A percentile compares a stretch with the other conserved stretches of the same genome.
Evolutionary conservation across 106 monocot genomes (phyloP).

Genomic region (Alisma plantagoaquatica): DNA sequence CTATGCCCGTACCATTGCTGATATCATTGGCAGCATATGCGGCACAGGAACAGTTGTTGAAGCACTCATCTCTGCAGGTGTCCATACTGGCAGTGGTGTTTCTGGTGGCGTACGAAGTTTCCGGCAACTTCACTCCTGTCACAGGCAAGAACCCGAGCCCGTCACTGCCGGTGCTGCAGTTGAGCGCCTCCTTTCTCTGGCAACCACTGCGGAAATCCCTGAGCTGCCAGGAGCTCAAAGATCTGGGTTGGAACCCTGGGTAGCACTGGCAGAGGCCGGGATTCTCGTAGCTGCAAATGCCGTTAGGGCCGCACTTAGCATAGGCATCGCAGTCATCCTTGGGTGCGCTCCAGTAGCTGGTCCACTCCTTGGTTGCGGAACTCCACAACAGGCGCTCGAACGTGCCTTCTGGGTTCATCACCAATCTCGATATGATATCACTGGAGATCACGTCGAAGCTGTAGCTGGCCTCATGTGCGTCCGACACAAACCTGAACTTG

Average conservation of each 20-base stretch:
- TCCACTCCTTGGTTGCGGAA: not conserved
- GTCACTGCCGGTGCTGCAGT: not conserved
- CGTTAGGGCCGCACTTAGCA: constrained; percentile 11
- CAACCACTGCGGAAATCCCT: constrained; percentile 11
- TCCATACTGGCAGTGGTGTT: not conserved
- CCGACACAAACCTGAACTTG: not conserved
- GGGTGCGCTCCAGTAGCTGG: not conserved
- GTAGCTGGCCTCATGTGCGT: constrained; percentile 1
- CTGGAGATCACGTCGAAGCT: not conserved
- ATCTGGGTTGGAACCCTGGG: constrained; percentile 3
- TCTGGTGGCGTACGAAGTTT: not conserved
- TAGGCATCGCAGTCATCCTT: constrained; percentile 1
- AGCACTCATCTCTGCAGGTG: constrained; percentile 5
- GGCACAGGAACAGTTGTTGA: constrained; percentile 16
- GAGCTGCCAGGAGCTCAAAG: not conserved
- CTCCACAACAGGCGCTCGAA: constrained; percentile 5
- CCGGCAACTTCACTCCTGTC: constrained; percentile 10
- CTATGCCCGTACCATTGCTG: not conserved
- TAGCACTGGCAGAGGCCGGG: constrained; percentile 5
- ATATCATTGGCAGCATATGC: constrained; percentile 7
- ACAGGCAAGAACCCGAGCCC: constrained; percentile 4
- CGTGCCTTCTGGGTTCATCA: not conserved
- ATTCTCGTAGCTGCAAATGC: constrained; percentile 3
- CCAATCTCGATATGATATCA: not conserved
- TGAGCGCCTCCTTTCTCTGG: not conserved